Percentiles rank a stretch among this genome's conserved stretches.
Evolutionary conservation across 1,139 yeast genomes (phyloP).

Genomic region (Pichia inconspicua): DNA sequence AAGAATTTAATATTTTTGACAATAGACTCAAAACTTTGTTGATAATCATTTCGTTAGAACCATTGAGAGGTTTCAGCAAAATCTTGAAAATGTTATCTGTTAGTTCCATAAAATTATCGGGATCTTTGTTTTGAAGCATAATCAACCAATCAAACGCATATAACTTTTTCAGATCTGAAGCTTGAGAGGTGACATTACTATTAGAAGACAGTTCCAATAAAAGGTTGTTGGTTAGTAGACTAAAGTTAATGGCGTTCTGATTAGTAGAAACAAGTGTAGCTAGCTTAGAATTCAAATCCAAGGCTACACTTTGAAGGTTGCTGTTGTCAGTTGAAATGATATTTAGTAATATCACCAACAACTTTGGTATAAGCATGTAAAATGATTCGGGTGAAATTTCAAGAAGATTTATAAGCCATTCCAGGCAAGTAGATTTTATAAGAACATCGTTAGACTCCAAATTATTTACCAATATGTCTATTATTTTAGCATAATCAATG

Average conservation of each 20-base stretch:
- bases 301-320: constrained; percentile 47
- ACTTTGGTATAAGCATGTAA: constrained; percentile 52
- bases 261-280: constrained; percentile 36
- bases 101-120: constrained; percentile 50
- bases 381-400: constrained; percentile 73
- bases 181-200: constrained; percentile 19
- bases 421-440: constrained; percentile 70
- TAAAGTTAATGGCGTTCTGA: constrained; percentile 40
- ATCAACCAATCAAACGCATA: constrained; percentile 90
- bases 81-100: constrained; percentile 69
- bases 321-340: constrained; percentile 47
- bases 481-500: constrained; percentile 72
- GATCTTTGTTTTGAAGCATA: constrained; percentile 69
- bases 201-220: constrained; percentile 44
- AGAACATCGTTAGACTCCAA: constrained; percentile 68
- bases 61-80: constrained; percentile 71
- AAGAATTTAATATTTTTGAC: constrained; percentile 69
- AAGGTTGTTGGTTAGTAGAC: constrained; percentile 52
- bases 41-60: constrained; percentile 80
- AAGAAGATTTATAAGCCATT: constrained; percentile 75
- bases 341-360: constrained; percentile 49
- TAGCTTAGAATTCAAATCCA: constrained; percentile 43
- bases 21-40: constrained; percentile 68
- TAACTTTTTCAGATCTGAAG: constrained; percentile 65
- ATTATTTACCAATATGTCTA: constrained; percentile 72